Base-by-base conservation (phyloP, 2,329 filamentous ascomycete genomes). In the Aphanocladium album region DNA sequence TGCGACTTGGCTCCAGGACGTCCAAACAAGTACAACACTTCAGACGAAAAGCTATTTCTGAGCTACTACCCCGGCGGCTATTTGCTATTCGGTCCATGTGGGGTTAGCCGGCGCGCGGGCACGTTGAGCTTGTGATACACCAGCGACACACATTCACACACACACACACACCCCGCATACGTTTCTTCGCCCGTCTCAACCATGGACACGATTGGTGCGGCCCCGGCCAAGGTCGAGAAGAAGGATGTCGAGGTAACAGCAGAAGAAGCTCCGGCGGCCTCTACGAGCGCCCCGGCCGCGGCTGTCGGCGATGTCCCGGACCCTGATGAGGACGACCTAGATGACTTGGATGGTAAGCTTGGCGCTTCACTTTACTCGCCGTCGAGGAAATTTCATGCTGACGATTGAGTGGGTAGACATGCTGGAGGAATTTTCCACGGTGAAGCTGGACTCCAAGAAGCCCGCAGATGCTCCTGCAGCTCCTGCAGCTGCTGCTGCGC, bases 261-360 rank as follows among this genome's bases (percentile, higher is more conserved):
- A 21, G 54, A 59, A 14, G 60, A 62, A 17, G 58, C 60, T 50
- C 52, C 63, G 16, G 50, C 58, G 2, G 61, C 54, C 2, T 52
- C 39, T 25, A 64, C 27, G 61, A 62, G 53, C 27, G 62, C 60
- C 37, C 66, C 52, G 30, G 66, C 64, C 49, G 65, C 67, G 46
- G 62, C 67, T 17, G 67, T 73, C 23, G 83, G 82, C 23, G 83
- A 89, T 66, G 86, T 89, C 17, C 88, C 92, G 21, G 93, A 97
- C 69, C 93, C 93, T 7, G 93, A 98, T 66, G 93, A 96, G 74
- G 95, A 95, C 74, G 90, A 95, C 67, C 78, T 95, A 21, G 90
- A 97, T 70, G 95, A 98, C 69, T 79, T 99, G 49, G 95, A 99
- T 75, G 91, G 90, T 91, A 74, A 67, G 78, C 21, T n/a, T 19